phyloP scores from a whole-genome alignment of 257 asterid species.

The Solanum arcanum region DNA sequence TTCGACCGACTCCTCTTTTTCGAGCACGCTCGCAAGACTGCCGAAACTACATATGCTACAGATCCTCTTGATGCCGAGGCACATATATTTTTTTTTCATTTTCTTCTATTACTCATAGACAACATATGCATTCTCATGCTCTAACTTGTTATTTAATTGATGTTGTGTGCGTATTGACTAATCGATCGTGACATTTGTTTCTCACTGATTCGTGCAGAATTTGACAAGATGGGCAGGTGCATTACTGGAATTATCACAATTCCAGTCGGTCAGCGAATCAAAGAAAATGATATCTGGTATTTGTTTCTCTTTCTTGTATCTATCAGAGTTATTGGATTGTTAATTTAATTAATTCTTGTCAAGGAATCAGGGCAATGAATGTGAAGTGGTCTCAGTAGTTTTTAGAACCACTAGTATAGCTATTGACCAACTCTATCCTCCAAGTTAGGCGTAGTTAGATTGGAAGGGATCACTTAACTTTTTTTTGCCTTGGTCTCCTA shows the following conservation, averaged over 20 bases:
- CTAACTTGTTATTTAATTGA: neutral
- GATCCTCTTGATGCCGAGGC: slow-evolving; percentile 85
- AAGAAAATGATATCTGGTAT: slow-evolving; percentile 70
- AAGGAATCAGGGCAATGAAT: neutral
- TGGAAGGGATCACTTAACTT: neutral
- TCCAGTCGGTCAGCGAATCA: slow-evolving; percentile 61
- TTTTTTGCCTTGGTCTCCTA: neutral
- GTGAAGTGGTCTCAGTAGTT: neutral
- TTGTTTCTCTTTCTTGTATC: neutral
- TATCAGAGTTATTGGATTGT: neutral
- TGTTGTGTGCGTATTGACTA: neutral
- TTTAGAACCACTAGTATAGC: neutral
- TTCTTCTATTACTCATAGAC: neutral
- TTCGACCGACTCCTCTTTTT: slow-evolving; percentile 76
- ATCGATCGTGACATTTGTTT: neutral
- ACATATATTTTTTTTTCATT: neutral
- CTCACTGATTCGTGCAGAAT: slow-evolving; percentile 37
- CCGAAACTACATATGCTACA: slow-evolving; percentile 53
- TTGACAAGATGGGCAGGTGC: slow-evolving; percentile 91
- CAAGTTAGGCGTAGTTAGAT: neutral
- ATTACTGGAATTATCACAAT: slow-evolving; percentile 78
- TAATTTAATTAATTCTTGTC: neutral
- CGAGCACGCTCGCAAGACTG: slow-evolving; percentile 79
- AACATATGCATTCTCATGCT: neutral
- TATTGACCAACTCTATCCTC: neutral